Evolutionary conservation across 2,329 filamentous ascomycete genomes (phyloP).

Genomic region (Exophiala oligosperma): DNA sequence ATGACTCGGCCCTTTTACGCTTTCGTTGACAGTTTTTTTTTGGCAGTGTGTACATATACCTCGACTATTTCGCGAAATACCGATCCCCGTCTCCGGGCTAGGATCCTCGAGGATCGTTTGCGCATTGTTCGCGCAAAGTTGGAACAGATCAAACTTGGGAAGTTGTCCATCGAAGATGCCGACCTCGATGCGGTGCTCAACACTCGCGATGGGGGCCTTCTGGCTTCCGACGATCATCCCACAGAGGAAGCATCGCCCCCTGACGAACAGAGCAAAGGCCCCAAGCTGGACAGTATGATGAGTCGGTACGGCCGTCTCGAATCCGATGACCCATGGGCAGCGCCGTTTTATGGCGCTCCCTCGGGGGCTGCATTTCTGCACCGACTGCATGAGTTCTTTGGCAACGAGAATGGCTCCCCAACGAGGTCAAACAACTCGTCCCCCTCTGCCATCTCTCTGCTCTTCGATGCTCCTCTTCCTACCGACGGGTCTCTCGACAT

Average conservation of each 20-base stretch:
- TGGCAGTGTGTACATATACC: conserved; percentile 21
- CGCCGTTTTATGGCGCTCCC: conserved; percentile 18
- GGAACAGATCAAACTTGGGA: conserved; percentile 1
- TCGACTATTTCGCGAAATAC: conserved; percentile 14
- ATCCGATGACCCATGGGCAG: conserved; percentile 10
- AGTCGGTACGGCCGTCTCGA: conserved; percentile 13
- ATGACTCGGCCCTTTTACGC: background rate
- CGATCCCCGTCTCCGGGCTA: conserved; percentile 14
- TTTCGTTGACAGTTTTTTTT: background rate
- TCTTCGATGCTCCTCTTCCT: conserved; percentile 23
- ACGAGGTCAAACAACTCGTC: background rate
- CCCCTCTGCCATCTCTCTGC: conserved; percentile 11
- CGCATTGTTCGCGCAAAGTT: conserved; percentile 12
- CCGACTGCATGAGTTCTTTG: conserved; percentile 17
- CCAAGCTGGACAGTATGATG: conserved; percentile 25
- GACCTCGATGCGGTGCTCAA: conserved; percentile 12
- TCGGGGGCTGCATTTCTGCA: conserved; percentile 25
- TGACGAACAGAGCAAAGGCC: conserved; percentile 5
- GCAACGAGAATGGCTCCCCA: background rate
- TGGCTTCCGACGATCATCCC: conserved; percentile 13
- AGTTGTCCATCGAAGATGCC: background rate
- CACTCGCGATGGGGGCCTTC: conserved; percentile 15
- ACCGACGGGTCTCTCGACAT: conserved; percentile 10
- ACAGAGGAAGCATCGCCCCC: conserved; percentile 1
- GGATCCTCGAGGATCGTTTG: conserved; percentile 24